Evolutionary conservation across 1,284 basidiomycete genomes (phyloP), one percentile per base, ranked within the genome.

Genomic region (Omphalotus olearius): DNA sequence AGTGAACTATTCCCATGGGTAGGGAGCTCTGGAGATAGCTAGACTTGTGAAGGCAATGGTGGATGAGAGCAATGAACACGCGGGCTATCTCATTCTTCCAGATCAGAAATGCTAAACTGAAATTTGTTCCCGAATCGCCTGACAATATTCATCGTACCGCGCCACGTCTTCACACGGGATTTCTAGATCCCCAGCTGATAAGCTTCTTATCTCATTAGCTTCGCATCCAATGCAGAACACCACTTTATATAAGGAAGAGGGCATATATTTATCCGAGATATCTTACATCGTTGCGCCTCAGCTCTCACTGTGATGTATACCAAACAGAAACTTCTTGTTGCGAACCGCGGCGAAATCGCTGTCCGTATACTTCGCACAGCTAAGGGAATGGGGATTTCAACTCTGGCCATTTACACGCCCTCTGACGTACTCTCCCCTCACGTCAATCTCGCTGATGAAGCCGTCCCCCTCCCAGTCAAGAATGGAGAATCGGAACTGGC

Each of bases 291-390:
- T 33, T 33, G 26, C 23, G 18, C 17, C 16, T 41, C 53, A 25
- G 51, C 51, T 41, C 45, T 47, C 30, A 10, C 7, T 13, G 7
- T 9, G 7, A 20, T 62, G 60, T 54, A 35, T 35, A 26, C 50
- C 38, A 53, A 53, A 40, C 65, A 69, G 40, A 71, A 67, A 42
- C 64, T 74, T 4, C 66, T 74, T 35, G 56, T 74, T 49, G 69
- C 70, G 17, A 74, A 74, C 52, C 68, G 72, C 35, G 72, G 72
- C 28, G 70, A 73, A 58, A 72, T 73, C 26, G 81, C 82, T 6
- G 67, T 79, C 9, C 77, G 82, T 26, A 74, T 84, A 57, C 66
- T 85, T 14, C 73, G 71, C 45, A 79, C 80, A 0, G 79, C 80
- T 2, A 73, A 71, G 50, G 64, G 65, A 18, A 70, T 82, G 4